Conservation (phyloP, 2,329 filamentous ascomycete species). For the Botrytis fabae region DNA sequence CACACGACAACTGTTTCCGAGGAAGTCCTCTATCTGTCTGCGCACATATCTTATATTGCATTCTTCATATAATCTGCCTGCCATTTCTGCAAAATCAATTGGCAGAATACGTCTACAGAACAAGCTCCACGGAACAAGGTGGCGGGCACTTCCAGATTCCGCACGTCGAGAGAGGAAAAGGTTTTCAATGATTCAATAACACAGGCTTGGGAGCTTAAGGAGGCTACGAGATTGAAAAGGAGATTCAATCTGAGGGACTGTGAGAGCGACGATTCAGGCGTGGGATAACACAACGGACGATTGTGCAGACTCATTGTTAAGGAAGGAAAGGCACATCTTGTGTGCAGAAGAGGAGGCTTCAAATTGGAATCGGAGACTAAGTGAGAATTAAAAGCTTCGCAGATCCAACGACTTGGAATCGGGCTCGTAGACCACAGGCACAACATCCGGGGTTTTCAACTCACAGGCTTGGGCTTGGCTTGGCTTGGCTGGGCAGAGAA, state of each 20-base stretch:
- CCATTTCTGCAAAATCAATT: neutral
- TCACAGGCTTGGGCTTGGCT: neutral
- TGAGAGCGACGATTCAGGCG: conserved; percentile 9
- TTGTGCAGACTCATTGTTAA: neutral
- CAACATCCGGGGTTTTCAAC: neutral
- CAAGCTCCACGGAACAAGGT: neutral
- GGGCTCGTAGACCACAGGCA: neutral
- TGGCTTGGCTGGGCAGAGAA: neutral
- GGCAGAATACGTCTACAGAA: neutral
- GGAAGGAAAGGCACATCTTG: neutral
- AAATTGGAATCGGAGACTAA: too few species aligned
- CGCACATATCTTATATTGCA: neutral
- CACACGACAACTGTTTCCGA: neutral
- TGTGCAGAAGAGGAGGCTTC: too few species aligned
- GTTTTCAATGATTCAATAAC: conserved; percentile 17
- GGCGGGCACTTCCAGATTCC: neutral
- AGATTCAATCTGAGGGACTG: neutral
- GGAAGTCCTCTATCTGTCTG: neutral
- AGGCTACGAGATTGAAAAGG: neutral
- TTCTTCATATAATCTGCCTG: neutral
- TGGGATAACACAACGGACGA: neutral
- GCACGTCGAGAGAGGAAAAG: neutral
- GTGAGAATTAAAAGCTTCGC: neutral
- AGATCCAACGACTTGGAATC: neutral
- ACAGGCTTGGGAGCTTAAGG: neutral